Evolutionary conservation across 768 basidiomycete species (phyloP).

Genomic region (Auricularia auricula-judae): DNA sequence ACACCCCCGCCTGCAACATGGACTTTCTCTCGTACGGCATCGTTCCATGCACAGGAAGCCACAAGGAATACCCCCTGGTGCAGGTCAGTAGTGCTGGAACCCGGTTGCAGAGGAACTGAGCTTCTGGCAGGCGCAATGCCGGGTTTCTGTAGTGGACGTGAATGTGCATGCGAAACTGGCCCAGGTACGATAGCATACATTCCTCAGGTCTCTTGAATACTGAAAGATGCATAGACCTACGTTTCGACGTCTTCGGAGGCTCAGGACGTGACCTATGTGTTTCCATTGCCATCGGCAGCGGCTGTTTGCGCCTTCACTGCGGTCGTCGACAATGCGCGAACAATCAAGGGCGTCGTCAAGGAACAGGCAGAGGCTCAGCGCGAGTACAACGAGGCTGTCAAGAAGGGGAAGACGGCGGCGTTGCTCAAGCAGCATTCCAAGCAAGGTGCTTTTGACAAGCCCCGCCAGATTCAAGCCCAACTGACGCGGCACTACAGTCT

Average conservation of each 20-base stretch:
- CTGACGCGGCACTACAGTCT: neutral
- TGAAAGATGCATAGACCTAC: conserved; percentile 3
- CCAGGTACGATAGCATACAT: neutral
- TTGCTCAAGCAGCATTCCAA: conserved; percentile 27
- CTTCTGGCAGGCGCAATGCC: neutral
- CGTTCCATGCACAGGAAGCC: neutral
- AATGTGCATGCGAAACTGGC: neutral
- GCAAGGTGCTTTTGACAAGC: neutral
- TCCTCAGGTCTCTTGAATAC: neutral
- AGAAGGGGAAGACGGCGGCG: conserved; percentile 30
- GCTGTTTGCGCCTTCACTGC: conserved; percentile 48
- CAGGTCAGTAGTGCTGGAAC: neutral
- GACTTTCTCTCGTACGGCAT: neutral
- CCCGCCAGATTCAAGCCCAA: neutral
- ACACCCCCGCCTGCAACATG: neutral
- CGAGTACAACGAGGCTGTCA: conserved; percentile 30
- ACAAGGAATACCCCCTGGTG: neutral
- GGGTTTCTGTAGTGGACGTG: neutral
- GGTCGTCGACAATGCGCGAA: conserved; percentile 30
- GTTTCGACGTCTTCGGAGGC: conserved; percentile 3
- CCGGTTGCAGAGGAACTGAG: neutral
- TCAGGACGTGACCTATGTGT: conserved; percentile 31
- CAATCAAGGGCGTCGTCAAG: conserved; percentile 35
- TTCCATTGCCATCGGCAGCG: conserved; percentile 45
- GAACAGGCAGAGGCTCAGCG: conserved; percentile 34